Base-by-base conservation (phyloP, 2,329 filamentous ascomycete species). In the Rhynchosporium graminicola region DNA sequence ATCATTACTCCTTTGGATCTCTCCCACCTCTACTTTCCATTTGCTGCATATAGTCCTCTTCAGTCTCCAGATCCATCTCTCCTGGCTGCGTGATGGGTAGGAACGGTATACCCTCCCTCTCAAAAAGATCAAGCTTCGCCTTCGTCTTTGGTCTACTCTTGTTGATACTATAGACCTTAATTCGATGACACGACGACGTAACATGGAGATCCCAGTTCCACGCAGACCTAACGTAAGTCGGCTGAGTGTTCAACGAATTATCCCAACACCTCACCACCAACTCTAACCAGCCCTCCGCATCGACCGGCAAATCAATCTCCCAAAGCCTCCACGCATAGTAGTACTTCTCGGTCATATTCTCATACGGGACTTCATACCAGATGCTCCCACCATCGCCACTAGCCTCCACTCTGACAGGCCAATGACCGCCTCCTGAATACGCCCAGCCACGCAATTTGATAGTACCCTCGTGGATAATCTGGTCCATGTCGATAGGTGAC, bases 161-260 rank as follows among this genome's bases (percentile, higher is more conserved):
- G 73, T 88, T 88, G 59, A 88, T 80, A 67, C 85, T 88, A 72
- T 87, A 89, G 4, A 88, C 73, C 57, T 79, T 82, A 68, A 88
- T 78, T 1, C 84, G 77, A 65, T 88, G 86, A 61, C 83, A 86
- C 0, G 80, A 84, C 4, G 80, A 83, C 0, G 86, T 89, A 2
- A 89, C 85, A 69, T 88, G 86, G n/a, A 88, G 74, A 26, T 82
- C 85, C 84, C 85, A 88, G 69, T 89, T 88, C 67, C 55, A 58
- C 38, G 42, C 33, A 5, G 43, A 48, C 7, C 84, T 75, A 0
- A 86, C 80, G 63, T 78, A 78, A 0, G 80, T 77, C 0, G 84
- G 84, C 67, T 87, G 84, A 0, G 84, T 87, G 63, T 87, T 87
- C 38, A 86, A 71, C 0, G 80, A 76, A 63, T 87, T 87, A 67